Base-by-base conservation (phyloP, 2,329 filamentous ascomycete genomes). In the Blumeria hordei region DNA sequence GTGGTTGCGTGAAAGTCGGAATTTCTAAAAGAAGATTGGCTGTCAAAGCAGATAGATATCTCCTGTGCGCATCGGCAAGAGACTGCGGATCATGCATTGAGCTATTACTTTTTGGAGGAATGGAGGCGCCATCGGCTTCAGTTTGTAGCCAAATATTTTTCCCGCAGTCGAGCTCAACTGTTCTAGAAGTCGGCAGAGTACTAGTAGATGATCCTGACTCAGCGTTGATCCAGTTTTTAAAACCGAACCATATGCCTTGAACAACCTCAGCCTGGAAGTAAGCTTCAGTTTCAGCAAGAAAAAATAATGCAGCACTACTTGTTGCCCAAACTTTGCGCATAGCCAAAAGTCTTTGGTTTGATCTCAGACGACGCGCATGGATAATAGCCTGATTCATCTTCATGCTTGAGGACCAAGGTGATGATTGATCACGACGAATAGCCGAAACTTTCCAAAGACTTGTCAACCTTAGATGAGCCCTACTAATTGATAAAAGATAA, bases 241-340 rank as follows among this genome's bases (percentile, higher is more conserved):
- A 88, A 54, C 84, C 80, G 14, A 81, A 76, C 78, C 88, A 95
- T 1, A 86, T 80, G 35, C 81, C 80, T 57, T 81, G 78, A 12
- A 95, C 81, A 6, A 96, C 81, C 64, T 94, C 88, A 0, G 85
- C 86, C 66, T 95, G 90, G 47, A 96, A 79, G 62, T 94, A 96
- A 3, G 80, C 80, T 60, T 90, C 84, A 12, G 86, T 82, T 65
- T 95, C 88, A 0, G 85, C 86, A 3, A 96, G 72, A 61, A 96
- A 84, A 69, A 94, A 95, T 3, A 94, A 77, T 1, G 86, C 83
- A 2, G 88, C 85, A 63, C 85, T 88, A 61, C 84, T 83, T 0
- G 86, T 93, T 0, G 88, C 90, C 92, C 92, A 98, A 0, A 90
- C 77, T 59, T 80, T 83, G 14, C 92, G 79, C 74, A 94, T 83